Evolutionary conservation across 176 grass and related monocot species (phyloP), one percentile per base, ranked within the genome.

Genomic region (Zizania latifolia): DNA sequence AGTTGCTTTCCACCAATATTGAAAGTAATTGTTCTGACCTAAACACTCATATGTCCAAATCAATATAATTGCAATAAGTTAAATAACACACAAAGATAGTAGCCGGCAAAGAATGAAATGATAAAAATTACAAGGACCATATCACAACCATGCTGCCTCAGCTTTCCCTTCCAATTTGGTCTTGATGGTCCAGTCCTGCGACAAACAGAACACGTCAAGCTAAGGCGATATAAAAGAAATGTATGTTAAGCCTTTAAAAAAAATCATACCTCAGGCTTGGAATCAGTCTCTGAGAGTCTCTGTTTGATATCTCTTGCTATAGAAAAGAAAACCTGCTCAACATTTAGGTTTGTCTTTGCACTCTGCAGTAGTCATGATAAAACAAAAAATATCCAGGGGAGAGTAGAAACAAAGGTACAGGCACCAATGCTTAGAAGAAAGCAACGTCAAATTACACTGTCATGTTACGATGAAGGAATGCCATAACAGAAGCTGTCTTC

Each of bases 231-330:
- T 23, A 58, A 32, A 30, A 55, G 4, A 44, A 64, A 77, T 4
- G 61, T 7, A 23, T 40, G 32, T 33, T 9, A 6, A 61, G 41
- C 1, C 4, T 21, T 17, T 33, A 6, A 38, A 33, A 62, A n/a
- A 38, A 6, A 17, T 11, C 16, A 29, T 76, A 90, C 88, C 72
- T 85, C 85, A 50, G 81, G 77, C 61, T 82, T 91, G 8, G 84
- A 68, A 85, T 88, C 89, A n/a, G 71, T 48, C 68, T 88, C 89
- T 14, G 85, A 77, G 69, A 85, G 77, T 87, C n/a, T n/a, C n/a
- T n/a, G n/a, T n/a, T n/a, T n/a, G n/a, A n/a, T n/a, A n/a, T n/a
- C n/a, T n/a, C n/a, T n/a, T n/a, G n/a, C n/a, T n/a, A n/a, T n/a
- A n/a, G n/a, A n/a, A n/a, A n/a, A n/a, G n/a, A n/a, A n/a, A n/a